A percentile compares a stretch with the other conserved stretches of the same genome.
phyloP scores from a whole-genome alignment of 257 asterid species.

The Nicotiana sylvestris region DNA sequence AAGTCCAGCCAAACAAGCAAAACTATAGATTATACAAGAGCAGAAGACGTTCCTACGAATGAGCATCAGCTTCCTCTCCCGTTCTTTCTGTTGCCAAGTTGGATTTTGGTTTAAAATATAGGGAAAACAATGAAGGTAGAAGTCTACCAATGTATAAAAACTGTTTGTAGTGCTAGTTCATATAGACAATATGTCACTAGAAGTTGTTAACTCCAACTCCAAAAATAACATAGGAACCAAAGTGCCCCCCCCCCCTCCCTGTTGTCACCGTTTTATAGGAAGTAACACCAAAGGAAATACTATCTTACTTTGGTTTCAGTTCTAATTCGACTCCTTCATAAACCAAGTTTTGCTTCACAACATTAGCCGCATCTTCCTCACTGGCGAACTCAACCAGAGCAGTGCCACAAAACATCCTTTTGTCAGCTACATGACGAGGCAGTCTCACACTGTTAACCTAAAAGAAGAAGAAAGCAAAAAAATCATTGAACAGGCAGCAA shows the following conservation, averaged over 20 bases:
- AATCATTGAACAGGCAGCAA: background rate
- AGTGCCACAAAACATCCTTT: constrained; percentile 74
- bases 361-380: constrained; percentile 67
- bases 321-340: constrained; percentile 78
- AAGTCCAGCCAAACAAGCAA: background rate
- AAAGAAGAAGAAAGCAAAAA: constrained; percentile 3
- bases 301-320: constrained; percentile 63
- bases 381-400: constrained; percentile 85
- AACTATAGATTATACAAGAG: background rate
- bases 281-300: background rate
- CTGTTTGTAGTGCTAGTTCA: background rate
- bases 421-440: constrained; percentile 93
- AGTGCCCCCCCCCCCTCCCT: background rate
- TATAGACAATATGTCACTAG: background rate
- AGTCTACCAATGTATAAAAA: background rate
- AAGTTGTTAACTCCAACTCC: background rate
- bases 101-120: background rate
- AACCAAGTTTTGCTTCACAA: constrained; percentile 62
- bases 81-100: background rate
- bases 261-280: background rate
- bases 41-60: background rate
- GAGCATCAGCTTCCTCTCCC: background rate
- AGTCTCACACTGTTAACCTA: constrained; percentile 98
- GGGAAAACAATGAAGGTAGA: background rate
- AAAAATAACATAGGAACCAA: background rate